Base-by-base conservation (phyloP, 805 yeast genomes). In the Yarrowia porcina region DNA sequence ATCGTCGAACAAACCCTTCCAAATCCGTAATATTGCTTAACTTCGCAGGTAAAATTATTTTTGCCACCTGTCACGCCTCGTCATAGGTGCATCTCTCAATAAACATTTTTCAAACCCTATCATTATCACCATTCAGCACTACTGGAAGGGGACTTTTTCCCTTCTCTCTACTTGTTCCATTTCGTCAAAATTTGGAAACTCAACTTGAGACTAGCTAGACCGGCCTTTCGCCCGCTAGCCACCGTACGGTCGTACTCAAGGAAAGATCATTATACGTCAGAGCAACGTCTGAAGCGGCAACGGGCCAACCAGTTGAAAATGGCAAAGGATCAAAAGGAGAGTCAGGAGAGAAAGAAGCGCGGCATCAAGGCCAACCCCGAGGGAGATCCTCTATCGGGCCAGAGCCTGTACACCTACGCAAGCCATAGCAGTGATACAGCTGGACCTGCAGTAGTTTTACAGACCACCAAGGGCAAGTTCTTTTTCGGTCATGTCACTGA, bases 401-500 rank as follows among this genome's bases (percentile, higher is more conserved):
- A 27, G 36, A 5, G 21, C 8, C 21, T 56, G 36, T 32, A 39
- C 49, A 39, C 33, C 3, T 23, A n/a, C 44, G 44, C 28, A 36
- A 33, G 44, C 33, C 75, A 77, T 32, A 77, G 82, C 10, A 72
- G 79, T 64, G 88, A 83, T 64, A 74, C 79, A 2, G 67, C 71
- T 39, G 82, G 78, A 64, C 85, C 87, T 1, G 70, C 80, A 39
- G 64, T 83, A n/a, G 72, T 79, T 74, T 69, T 84, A 10, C 72
- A 71, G 59, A 78, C 81, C 50, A 69, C 76, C 35, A 79, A 77
- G 17, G 89, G 90, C 4, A 72, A 82, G 64, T 88, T 84, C 67
- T 73, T 91, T 49, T 81, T 93, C 70, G 99, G 98, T 2, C 84
- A 85, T 62, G 73, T 89, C 3, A 83, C 93, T 3, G 97, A 92